Base-by-base conservation (phyloP, 805 yeast genomes). In the Metschnikowia cerradonensis region DNA sequence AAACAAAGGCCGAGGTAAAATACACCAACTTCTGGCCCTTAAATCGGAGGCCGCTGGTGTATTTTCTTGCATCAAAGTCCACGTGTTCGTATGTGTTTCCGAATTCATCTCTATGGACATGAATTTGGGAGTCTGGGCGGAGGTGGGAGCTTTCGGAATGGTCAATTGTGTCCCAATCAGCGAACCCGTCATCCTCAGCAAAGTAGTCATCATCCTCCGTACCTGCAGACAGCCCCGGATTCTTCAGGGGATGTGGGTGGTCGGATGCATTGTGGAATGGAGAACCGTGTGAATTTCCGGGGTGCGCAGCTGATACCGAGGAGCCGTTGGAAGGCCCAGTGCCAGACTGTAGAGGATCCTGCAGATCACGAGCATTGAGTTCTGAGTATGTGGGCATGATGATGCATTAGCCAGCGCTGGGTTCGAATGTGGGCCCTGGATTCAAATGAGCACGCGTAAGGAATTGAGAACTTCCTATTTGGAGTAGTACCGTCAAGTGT, bases 1-100 rank as follows among this genome's bases (percentile, higher is more conserved):
- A 73, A 7, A 73, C 76, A 54, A 73, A 73, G 5, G 74, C 77
- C 3, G 77, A 71, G 7, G 77, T 73, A 60, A 72, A 72, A 56
- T 73, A 73, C 20, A 73, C 77, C 45, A 73, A 57, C 38, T 63
- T 55, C 42, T 60, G 70, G 30, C 78, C 78, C 57, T 73, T 73
- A 59, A 73, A 71, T 45, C 45, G 49, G 10, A 69, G 58, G 41
- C 59, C 59, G 14, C 58, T 52, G 2, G 76, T 70, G 54, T 72
- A 72, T 20, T 54, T 52, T 45, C 63, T 62, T 17, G 67, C 61
- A 53, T 73, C 64, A 49, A 73, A 73, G 53, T 73, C 70, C 7
- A 73, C 57, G 43, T 72, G 69, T 19, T 58, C 65, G 52, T 73
- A 73, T 8, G 45, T 32, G 45, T 71, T 68, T 4, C 76, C 76